Evolutionary conservation across 2,329 filamentous ascomycete genomes (phyloP).

Genomic region (Xylariaceae sp.): DNA sequence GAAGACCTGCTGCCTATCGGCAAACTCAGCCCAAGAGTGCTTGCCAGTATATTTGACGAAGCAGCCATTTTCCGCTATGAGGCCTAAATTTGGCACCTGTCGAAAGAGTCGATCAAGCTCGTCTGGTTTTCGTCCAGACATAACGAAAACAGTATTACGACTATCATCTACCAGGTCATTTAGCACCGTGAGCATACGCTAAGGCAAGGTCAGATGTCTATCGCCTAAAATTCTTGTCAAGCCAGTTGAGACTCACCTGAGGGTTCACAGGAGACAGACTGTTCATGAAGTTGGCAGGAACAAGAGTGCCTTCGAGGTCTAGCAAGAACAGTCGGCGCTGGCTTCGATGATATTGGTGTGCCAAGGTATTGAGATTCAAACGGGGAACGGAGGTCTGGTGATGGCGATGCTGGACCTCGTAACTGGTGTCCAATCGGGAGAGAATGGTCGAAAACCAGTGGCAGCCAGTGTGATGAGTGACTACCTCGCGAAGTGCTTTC

Average conservation of each 20-base stretch:
- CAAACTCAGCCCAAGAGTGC: conserved; percentile 72
- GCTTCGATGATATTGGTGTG: conserved; percentile 62
- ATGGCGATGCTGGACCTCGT: conserved; percentile 79
- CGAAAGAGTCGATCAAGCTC: conserved; percentile 85
- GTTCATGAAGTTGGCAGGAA: conserved; percentile 78
- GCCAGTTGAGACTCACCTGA: conserved; percentile 38
- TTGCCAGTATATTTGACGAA: conserved; percentile 72
- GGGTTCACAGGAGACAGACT: conserved; percentile 84
- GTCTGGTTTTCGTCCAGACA: conserved; percentile 83
- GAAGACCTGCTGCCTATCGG: conserved; percentile 64
- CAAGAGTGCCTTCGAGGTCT: conserved; percentile 90
- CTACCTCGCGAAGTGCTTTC: conserved; percentile 66
- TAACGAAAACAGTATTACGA: conserved; percentile 85
- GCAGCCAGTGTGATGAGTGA: conserved; percentile 76
- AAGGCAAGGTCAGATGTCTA: conserved; percentile 13
- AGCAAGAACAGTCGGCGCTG: conserved; percentile 77
- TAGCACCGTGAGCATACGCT: conserved; percentile 77
- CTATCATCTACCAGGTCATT: conserved; percentile 77
- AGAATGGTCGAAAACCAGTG: conserved; percentile 82
- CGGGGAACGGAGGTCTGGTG: conserved; percentile 85
- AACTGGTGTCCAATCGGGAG: conserved; percentile 66
- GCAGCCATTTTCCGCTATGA: conserved; percentile 93
- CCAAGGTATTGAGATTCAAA: conserved; percentile 64
- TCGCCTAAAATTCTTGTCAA: background rate
- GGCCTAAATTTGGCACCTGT: conserved; percentile 74